Evolutionary conservation across 345 rosid genomes (phyloP), one percentile per base, ranked within the genome.

Genomic region (Schrenkiella parvula): DNA sequence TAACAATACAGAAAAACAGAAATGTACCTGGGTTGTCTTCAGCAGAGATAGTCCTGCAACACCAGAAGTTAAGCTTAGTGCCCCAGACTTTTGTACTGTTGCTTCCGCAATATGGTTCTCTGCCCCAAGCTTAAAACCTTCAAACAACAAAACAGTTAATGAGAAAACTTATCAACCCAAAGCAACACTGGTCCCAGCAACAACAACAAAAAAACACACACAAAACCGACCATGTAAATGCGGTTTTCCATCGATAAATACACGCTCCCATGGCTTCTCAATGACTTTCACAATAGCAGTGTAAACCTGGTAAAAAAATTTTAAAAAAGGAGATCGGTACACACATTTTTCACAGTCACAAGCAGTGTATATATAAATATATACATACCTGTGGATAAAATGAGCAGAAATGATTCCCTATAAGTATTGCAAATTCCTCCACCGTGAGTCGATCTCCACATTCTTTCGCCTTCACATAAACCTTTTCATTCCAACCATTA

Each of bases 201-300:
- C n/a, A n/a, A n/a, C n/a, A 29, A 28, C 17, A 13, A 17, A 5
- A 5, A 23, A 37, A 39, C 48, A 14, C 13, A 10, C 37, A 70
- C 38, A 50, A 67, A 47, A 56, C 82, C 26, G 6, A 87, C 99
- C 99, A 68, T 95, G 99, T 50, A 83, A 70, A 71, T 95, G 97
- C 5, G 83, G 89, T 63, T 91, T 85, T 22, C 90, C 90, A 35
- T 84, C 82, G 5, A 95, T 39, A 23, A 5, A 22, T 7, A 87
- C 87, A 4, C 97, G 96, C 70, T 91, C 96, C 99, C 99, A 95
- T 0, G 96, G 97, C 82, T 91, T 91, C 83, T 95, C 99, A 77
- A 81, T 89, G 70, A 95, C 79, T 56, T 58, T 89, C 22, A 91
- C 84, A 11, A 86, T 78, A 42, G 92, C 91, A 62, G 91, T 74